These are phyloP conservation scores for Saccharomycopsis babjevae DNA, from an alignment of 805 yeast species.

Conservation along the genomic window DNA sequence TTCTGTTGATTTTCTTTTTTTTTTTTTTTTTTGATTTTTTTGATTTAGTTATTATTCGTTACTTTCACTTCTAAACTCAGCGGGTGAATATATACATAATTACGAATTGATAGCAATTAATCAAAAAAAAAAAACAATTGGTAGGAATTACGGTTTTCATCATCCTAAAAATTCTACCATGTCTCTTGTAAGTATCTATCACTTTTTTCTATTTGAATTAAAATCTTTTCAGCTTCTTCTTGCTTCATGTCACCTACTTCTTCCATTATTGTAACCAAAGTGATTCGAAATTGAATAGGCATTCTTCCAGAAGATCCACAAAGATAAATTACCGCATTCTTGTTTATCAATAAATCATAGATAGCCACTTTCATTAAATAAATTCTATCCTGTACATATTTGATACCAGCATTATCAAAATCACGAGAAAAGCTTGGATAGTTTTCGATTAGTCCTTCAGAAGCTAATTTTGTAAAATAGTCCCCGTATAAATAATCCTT, in stretches of 20 bases:
- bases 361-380: slow-evolving; percentile 41
- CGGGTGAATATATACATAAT: neutral
- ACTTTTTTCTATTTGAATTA: slow-evolving; percentile 45
- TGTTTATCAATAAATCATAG: slow-evolving; percentile 37
- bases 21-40: neutral
- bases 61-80: neutral
- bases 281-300: slow-evolving; percentile 84
- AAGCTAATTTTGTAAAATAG: slow-evolving; percentile 37
- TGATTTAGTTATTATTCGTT: neutral
- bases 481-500: slow-evolving; percentile 62
- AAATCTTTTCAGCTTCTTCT: slow-evolving; percentile 38
- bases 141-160: neutral
- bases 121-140: neutral
- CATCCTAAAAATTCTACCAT: slow-evolving; percentile 40
- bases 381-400: slow-evolving; percentile 72
- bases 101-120: neutral
- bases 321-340: slow-evolving; percentile 57
- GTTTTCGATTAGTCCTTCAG: slow-evolving; percentile 24
- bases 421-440: slow-evolving; percentile 43
- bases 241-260: slow-evolving; percentile 34
- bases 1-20: too few species aligned
- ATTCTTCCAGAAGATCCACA: slow-evolving; percentile 93
- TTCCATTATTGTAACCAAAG: slow-evolving; percentile 52
- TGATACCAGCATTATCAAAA: slow-evolving; percentile 26
- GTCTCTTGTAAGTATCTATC: slow-evolving; percentile 79